Conservation (phyloP, 352 stramenopile species). For the Globisporangium solare region DNA sequence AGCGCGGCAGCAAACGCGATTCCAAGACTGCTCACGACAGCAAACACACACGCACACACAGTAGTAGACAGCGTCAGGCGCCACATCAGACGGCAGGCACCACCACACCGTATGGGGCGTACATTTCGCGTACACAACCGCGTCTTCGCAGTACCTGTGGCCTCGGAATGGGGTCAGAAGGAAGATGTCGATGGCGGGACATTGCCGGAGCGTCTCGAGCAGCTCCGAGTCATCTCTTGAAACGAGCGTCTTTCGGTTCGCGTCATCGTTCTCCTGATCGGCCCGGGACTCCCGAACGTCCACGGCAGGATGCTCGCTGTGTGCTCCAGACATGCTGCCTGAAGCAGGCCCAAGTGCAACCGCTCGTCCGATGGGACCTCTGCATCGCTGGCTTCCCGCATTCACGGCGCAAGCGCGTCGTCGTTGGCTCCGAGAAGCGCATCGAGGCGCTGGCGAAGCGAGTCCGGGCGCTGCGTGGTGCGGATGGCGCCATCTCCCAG, state of each 20-base stretch:
- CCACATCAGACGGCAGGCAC: too few species aligned
- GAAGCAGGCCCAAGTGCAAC: slow-evolving; percentile 24
- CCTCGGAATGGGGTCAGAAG: slow-evolving; percentile 17
- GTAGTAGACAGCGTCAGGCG: not conserved
- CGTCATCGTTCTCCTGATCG: slow-evolving; percentile 1
- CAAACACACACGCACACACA: not conserved
- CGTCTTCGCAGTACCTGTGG: slow-evolving; percentile 52
- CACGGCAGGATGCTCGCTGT: slow-evolving; percentile 25
- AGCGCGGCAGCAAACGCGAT: slow-evolving; percentile 26
- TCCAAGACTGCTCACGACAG: slow-evolving; percentile 13
- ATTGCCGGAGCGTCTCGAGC: slow-evolving; percentile 25
- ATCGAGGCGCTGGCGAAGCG: not conserved
- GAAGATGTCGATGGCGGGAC: slow-evolving; percentile 35
- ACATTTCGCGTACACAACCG: slow-evolving; percentile 37
- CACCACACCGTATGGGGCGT: not conserved
- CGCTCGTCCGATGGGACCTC: slow-evolving; percentile 11
- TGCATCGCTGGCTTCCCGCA: not conserved
- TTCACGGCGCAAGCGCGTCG: not conserved
- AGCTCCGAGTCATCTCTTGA: slow-evolving; percentile 14
- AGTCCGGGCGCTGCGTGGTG: too few species aligned
- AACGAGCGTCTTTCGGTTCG: slow-evolving; percentile 9
- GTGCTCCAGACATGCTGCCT: slow-evolving; percentile 17
- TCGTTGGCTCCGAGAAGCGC: not conserved
- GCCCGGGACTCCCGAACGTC: slow-evolving; percentile 8
- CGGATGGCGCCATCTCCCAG: too few species aligned